Conservation (phyloP, 1,284 basidiomycete species). For the Cutaneotrichosporon cavernicola region DNA sequence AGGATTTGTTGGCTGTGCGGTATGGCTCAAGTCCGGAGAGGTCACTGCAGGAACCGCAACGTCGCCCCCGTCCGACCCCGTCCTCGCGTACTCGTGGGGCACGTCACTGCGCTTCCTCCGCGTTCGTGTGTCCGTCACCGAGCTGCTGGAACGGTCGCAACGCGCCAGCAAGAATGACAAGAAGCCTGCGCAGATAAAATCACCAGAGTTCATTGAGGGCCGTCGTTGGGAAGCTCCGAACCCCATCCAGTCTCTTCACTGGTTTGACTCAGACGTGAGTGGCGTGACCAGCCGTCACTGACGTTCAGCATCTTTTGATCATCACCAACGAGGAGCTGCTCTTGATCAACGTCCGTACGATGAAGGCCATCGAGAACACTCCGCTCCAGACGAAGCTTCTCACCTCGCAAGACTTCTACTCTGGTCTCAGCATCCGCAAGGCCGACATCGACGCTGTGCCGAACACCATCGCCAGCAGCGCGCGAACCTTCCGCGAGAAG, state of each 20-base stretch:
- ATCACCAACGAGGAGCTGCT: slow-evolving; percentile 63
- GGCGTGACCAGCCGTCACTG: background rate
- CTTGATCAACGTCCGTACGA: slow-evolving; percentile 66
- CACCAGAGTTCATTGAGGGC: slow-evolving; percentile 48
- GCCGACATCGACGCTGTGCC: slow-evolving; percentile 16
- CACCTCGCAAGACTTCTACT: slow-evolving; percentile 43
- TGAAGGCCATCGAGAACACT: slow-evolving; percentile 46
- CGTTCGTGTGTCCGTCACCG: slow-evolving; percentile 53
- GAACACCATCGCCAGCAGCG: slow-evolving; percentile 63
- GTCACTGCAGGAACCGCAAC: slow-evolving; percentile 14
- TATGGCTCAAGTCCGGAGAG: slow-evolving; percentile 66
- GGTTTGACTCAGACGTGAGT: slow-evolving; percentile 55
- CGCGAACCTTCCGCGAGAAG: slow-evolving; percentile 82
- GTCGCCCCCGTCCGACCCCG: slow-evolving; percentile 56
- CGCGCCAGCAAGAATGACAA: slow-evolving; percentile 2
- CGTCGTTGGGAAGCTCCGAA: slow-evolving; percentile 46
- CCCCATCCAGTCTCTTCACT: slow-evolving; percentile 53
- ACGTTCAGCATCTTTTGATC: slow-evolving; percentile 52
- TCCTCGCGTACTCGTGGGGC: slow-evolving; percentile 82
- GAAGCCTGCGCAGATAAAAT: slow-evolving; percentile 24
- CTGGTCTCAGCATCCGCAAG: slow-evolving; percentile 21
- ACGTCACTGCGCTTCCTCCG: slow-evolving; percentile 63
- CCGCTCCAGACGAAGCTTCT: slow-evolving; percentile 43
- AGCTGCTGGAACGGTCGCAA: slow-evolving; percentile 10
- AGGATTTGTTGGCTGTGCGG: slow-evolving; percentile 63